Evolutionary conservation across 495 filamentous ascomycete species (phyloP).

Genomic region (Viridothelium virens): DNA sequence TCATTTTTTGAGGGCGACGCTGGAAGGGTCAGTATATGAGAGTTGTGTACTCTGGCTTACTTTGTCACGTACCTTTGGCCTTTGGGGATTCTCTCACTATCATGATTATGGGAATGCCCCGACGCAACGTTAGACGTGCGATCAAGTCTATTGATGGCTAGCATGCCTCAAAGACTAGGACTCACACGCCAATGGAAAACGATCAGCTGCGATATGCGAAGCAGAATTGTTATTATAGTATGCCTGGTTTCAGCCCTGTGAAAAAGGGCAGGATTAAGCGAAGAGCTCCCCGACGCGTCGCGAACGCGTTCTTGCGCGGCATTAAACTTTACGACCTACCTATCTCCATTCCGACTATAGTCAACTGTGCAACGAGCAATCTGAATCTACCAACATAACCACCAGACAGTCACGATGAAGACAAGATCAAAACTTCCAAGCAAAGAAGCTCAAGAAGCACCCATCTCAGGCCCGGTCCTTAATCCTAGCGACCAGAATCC

Average conservation of each 20-base stretch:
- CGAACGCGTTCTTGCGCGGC: background rate
- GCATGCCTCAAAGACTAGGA: background rate
- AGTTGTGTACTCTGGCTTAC: background rate
- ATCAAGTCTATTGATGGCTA: background rate
- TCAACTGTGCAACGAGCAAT: background rate
- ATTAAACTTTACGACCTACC: background rate
- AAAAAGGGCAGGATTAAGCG: constrained; percentile 10
- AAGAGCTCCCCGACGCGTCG: constrained; percentile 4
- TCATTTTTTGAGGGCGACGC: constrained; percentile 18
- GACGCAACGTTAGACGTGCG: background rate
- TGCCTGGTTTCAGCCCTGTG: background rate
- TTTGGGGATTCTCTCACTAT: constrained; percentile 23
- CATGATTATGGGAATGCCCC: background rate
- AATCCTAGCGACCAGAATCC: constrained; percentile 33
- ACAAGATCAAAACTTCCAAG: background rate
- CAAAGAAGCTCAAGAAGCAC: background rate
- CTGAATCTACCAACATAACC: background rate
- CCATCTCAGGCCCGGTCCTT: constrained; percentile 12
- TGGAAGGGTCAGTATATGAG: background rate
- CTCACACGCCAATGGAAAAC: background rate
- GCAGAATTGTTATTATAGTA: background rate
- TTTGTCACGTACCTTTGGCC: constrained; percentile 12
- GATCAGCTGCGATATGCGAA: background rate
- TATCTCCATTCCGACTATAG: background rate
- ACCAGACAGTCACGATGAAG: background rate